Evolutionary conservation across 148 eudicot species (phyloP), one percentile per base, ranked within the genome.

Genomic region (Rhododendron molle): DNA sequence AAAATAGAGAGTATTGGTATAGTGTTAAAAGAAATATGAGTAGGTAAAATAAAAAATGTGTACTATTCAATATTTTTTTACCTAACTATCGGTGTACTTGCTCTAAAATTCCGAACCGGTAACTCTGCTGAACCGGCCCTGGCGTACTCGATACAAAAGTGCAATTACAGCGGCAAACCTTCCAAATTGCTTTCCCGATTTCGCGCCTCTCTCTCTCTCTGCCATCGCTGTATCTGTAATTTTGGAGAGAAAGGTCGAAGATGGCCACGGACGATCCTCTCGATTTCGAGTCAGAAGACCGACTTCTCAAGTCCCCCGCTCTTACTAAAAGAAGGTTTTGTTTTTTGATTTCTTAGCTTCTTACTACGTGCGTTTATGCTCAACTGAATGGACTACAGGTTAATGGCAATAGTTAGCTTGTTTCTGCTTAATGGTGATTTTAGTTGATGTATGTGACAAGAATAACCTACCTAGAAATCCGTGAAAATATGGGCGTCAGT

Each of bases 231-330:
- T 23, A 43, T 72, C 21, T 14, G 77, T 16, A 38, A 28, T 43
- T 13, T 21, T 2, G 38, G 82, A 76, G n/a, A 56, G 74, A 72
- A 80, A 52, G 14, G 36, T 38, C 12, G 74, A 32, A 69, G 85
- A 80, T 78, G 80, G 86, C 86, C 50, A 78, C 84, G 43, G 91
- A 87, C 32, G 94, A 87, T 2, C 91, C 84, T 10, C 72, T 93
- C 16, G 93, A 89, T 80, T 92, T 91, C 60, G 96, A 93, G 30
- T 50, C 83, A 2, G 94, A 93, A 67, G 92, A 88, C 65, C 83
- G 88, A 47, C n/a, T 84, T 40, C 65, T 20, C 5, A 26, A 78
- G 26, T 83, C 93, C 82, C 82, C 85, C 34, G 73, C 85, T 87
- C 12, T 81, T 50, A 4, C 86, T 23, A 92, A 93, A 38, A 91